Percentiles rank a stretch among this genome's conserved stretches.
phyloP scores from a whole-genome alignment of 768 basidiomycete species.

The Leccinum boreale region DNA sequence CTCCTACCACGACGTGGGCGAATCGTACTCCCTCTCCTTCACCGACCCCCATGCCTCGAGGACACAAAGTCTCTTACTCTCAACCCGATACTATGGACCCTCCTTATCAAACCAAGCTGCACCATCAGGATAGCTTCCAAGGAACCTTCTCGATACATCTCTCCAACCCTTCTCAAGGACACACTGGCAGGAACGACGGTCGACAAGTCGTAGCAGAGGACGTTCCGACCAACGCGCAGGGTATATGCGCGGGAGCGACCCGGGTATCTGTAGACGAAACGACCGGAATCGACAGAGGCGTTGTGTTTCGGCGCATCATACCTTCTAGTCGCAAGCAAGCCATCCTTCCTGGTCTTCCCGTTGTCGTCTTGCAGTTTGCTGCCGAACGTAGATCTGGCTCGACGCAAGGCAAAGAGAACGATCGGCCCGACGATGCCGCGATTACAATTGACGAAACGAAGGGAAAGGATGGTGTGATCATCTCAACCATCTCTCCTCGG shows the following conservation, averaged over 20 bases:
- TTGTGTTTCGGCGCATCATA: not conserved
- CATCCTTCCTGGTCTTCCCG: not conserved
- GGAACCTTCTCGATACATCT: not conserved
- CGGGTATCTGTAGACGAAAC: not conserved
- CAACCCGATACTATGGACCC: not conserved
- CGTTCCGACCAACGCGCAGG: not conserved
- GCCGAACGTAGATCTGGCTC: not conserved
- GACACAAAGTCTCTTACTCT: not conserved
- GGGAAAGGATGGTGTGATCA: not conserved
- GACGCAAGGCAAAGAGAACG: not conserved
- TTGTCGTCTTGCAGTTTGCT: not conserved
- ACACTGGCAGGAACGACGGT: not conserved
- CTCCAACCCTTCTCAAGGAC: not conserved
- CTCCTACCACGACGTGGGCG: not conserved
- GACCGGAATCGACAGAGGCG: not conserved
- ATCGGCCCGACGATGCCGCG: not conserved
- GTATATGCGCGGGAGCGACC: conserved; percentile 9
- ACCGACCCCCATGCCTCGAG: not conserved
- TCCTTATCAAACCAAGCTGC: not conserved
- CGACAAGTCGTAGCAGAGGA: not conserved
- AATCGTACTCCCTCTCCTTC: not conserved
- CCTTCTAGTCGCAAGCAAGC: not conserved
- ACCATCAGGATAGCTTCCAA: not conserved
- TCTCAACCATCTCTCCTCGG: not conserved
- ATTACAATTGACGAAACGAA: not conserved